A percentile compares a stretch with the other conserved stretches of the same genome.
Conservation (phyloP, 371 early-diverging fungal species). For the Mortierella sp. region DNA sequence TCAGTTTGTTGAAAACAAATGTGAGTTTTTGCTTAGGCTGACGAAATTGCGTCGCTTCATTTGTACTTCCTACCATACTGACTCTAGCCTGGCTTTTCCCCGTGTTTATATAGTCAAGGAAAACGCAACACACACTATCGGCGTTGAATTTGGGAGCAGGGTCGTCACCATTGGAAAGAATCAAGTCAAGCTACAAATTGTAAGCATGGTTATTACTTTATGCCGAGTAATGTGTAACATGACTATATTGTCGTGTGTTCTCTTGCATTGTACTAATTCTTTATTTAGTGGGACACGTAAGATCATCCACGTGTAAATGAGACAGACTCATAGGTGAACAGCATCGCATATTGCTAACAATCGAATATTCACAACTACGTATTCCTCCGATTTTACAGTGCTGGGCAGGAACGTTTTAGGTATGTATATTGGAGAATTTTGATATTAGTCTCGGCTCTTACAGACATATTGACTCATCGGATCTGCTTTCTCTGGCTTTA, state of each 20-base stretch:
- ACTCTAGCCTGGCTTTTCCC: not conserved
- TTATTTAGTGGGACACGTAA: slow-evolving; percentile 45
- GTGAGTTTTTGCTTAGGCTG: slow-evolving; percentile 49
- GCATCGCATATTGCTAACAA: not conserved
- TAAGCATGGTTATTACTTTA: slow-evolving; percentile 10
- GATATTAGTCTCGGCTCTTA: not conserved
- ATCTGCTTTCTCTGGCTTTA: not conserved
- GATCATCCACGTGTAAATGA: not conserved
- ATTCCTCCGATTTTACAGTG: slow-evolving; percentile 63
- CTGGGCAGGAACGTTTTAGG: slow-evolving; percentile 91
- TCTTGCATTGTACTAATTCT: not conserved
- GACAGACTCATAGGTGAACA: not conserved
- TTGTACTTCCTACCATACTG: not conserved
- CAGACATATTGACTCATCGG: not conserved
- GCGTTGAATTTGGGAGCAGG: slow-evolving; percentile 78
- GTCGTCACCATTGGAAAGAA: slow-evolving; percentile 75
- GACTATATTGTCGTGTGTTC: not conserved
- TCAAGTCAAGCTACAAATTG: slow-evolving; percentile 80
- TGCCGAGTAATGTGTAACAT: not conserved
- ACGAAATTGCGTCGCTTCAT: not conserved
- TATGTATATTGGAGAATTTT: slow-evolving; percentile 6
- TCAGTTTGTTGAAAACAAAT: slow-evolving; percentile 76
- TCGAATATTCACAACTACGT: not conserved
- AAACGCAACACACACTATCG: slow-evolving; percentile 75
- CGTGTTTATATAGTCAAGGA: slow-evolving; percentile 64